Conservation (phyloP, 2,329 filamentous ascomycete genomes). For the Corinectria fuckeliana region DNA sequence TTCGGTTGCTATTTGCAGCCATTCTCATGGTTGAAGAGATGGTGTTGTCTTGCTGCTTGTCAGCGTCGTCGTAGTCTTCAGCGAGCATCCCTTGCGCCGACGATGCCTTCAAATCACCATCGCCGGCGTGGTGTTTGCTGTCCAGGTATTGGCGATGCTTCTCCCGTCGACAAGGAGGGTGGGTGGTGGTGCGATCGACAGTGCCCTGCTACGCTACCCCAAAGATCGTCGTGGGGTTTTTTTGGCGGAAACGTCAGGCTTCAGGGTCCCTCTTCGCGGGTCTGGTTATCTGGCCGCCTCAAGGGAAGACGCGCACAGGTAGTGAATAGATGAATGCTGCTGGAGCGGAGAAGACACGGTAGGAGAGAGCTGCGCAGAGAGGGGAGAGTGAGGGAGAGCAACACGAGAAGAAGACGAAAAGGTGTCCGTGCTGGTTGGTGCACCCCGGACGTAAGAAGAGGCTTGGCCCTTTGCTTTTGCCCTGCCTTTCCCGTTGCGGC, state of each 20-base stretch:
- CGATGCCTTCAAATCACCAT: constrained; percentile 21
- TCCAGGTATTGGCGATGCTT: not conserved
- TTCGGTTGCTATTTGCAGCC: constrained; percentile 4
- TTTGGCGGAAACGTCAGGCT: not conserved
- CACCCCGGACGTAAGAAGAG: not conserved
- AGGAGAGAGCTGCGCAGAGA: not conserved
- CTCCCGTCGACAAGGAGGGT: not conserved
- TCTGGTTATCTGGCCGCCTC: constrained; percentile 11
- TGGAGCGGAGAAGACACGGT: not conserved
- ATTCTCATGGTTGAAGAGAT: constrained; percentile 3
- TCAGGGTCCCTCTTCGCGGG: not conserved
- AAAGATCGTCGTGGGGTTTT: not conserved
- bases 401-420: not conserved
- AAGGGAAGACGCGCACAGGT: not conserved
- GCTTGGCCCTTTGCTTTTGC: not conserved
- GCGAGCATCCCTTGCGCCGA: constrained; percentile 18
- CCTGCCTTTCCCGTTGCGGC: constrained; percentile 11
- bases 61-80: constrained; percentile 11
- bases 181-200: not conserved
- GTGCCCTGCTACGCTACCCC: not conserved
- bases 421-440: constrained; percentile 9
- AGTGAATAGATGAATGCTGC: not conserved
- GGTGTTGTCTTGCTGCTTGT: not conserved
- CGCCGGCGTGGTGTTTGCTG: constrained; percentile 3
- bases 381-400: constrained; percentile 5